Conservation (phyloP, 257 asterid genomes). For the Plantago ovata region DNA sequence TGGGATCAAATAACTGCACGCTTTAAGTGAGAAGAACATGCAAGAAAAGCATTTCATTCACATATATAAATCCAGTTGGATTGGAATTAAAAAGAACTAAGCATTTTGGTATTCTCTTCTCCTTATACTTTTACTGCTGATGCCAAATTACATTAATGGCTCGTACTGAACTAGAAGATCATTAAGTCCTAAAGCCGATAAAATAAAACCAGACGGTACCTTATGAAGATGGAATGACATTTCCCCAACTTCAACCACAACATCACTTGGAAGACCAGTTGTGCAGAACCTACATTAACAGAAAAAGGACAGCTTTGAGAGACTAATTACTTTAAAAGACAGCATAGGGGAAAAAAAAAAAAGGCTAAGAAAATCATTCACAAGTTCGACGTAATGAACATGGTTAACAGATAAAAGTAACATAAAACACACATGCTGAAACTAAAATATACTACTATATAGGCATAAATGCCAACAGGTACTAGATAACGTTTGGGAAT, state of each 20-base stretch:
- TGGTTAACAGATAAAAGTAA: too few relatives aligned
- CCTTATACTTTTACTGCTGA: too few relatives aligned
- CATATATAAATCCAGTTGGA: neutral
- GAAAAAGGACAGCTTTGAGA: constrained; percentile 2
- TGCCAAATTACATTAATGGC: neutral
- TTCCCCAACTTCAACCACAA: constrained; percentile 86
- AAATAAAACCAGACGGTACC: constrained; percentile 37
- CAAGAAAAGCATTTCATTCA: neutral
- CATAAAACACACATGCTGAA: too few relatives aligned
- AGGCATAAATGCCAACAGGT: too few relatives aligned
- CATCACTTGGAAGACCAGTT: constrained; percentile 93
- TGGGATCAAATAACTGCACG: neutral
- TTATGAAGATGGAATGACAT: constrained; percentile 99
- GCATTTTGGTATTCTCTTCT: too few relatives aligned
- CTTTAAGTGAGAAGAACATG: neutral
- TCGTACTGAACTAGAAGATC: neutral
- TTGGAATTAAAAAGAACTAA: neutral
- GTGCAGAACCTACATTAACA: constrained; percentile 74
- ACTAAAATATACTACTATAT: too few relatives aligned
- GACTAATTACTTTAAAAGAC: neutral
- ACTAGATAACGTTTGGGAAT: too few relatives aligned
- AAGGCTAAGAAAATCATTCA: too few relatives aligned
- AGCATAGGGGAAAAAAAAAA: too few relatives aligned
- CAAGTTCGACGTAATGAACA: too few relatives aligned
- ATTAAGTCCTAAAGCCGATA: neutral